Conservation (phyloP, 1,139 yeast species). For the Hanseniaspora sp. region DNA sequence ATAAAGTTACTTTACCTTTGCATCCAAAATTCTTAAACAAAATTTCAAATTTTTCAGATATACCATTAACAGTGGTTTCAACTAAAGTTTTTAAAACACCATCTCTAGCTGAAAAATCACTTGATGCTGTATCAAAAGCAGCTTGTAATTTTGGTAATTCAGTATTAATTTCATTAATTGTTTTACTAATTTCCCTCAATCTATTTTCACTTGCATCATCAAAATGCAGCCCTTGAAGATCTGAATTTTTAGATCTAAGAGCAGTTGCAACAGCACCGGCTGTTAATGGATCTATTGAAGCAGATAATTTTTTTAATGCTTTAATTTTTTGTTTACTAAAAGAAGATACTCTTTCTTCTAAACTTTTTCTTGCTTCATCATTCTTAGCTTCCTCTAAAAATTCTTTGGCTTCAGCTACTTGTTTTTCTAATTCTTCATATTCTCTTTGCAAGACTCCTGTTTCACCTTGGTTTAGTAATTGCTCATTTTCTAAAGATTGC, state of each 20-base stretch:
- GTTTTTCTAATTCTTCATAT: constrained; percentile 28
- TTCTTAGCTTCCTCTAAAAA: constrained; percentile 31
- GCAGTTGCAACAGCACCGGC: not conserved
- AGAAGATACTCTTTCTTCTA: constrained; percentile 24
- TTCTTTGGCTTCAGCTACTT: constrained; percentile 31
- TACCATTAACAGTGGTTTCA: constrained; percentile 38
- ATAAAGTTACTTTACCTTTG: constrained; percentile 64
- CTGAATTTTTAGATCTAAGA: constrained; percentile 3
- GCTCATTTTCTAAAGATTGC: constrained; percentile 24
- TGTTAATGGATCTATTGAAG: not conserved
- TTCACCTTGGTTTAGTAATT: constrained; percentile 30
- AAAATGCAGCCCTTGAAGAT: constrained; percentile 5
- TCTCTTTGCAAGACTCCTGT: constrained; percentile 32
- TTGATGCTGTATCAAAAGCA: constrained; percentile 28
- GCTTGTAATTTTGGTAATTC: constrained; percentile 27
- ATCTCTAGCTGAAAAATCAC: constrained; percentile 35
- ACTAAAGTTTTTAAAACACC: constrained; percentile 51
- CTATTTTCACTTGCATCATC: not conserved
- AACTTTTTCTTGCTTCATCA: constrained; percentile 33
- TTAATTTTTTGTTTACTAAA: constrained; percentile 26
- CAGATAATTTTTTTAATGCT: constrained; percentile 19
- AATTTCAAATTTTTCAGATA: constrained; percentile 52
- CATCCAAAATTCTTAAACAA: constrained; percentile 70
- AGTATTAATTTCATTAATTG: not conserved
- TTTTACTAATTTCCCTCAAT: not conserved